A percentile compares a stretch with the other conserved stretches of the same genome.
phyloP scores from a whole-genome alignment of 371 early-diverging fungal genomes.

The Polyrhizophydium stewartii region DNA sequence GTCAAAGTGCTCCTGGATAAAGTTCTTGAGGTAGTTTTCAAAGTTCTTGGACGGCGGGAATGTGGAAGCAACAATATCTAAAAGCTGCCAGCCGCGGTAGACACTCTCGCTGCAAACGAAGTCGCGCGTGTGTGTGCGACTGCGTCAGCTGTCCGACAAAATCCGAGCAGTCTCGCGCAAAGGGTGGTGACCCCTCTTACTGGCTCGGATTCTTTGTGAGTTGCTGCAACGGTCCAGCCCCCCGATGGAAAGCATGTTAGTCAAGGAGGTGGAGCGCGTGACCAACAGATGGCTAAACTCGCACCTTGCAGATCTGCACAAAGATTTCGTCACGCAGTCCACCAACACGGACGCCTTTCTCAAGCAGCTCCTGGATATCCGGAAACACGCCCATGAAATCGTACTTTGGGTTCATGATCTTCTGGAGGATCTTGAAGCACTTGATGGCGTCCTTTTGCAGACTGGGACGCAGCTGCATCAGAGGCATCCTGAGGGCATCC shows the following conservation, averaged over 20 bases:
- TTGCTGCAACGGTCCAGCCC: conserved; percentile 41
- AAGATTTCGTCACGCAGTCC: conserved; percentile 90
- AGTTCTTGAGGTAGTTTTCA: conserved; percentile 75
- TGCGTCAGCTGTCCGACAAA: neutral
- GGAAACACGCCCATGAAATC: conserved; percentile 29
- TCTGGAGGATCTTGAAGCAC: conserved; percentile 78
- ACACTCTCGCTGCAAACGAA: conserved; percentile 53
- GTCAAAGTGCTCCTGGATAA: conserved; percentile 63
- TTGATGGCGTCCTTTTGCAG: conserved; percentile 79
- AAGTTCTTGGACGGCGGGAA: conserved; percentile 92
- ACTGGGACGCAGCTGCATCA: conserved; percentile 74
- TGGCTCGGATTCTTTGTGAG: conserved; percentile 73
- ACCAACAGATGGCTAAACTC: neutral
- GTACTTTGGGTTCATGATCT: conserved; percentile 62
- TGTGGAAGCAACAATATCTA: conserved; percentile 72
- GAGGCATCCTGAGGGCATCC: conserved; percentile 71
- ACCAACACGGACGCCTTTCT: conserved; percentile 69
- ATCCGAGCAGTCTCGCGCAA: too few relatives aligned
- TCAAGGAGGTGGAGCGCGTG: neutral
- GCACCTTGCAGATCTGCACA: conserved; percentile 86
- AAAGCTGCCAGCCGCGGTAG: conserved; percentile 81
- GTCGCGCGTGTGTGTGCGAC: neutral
- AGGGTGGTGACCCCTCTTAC: conserved; percentile 41
- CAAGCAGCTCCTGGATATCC: conserved; percentile 72
- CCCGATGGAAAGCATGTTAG: neutral